Conservation (phyloP, 83 land plant species). For the Thuja plicata region DNA sequence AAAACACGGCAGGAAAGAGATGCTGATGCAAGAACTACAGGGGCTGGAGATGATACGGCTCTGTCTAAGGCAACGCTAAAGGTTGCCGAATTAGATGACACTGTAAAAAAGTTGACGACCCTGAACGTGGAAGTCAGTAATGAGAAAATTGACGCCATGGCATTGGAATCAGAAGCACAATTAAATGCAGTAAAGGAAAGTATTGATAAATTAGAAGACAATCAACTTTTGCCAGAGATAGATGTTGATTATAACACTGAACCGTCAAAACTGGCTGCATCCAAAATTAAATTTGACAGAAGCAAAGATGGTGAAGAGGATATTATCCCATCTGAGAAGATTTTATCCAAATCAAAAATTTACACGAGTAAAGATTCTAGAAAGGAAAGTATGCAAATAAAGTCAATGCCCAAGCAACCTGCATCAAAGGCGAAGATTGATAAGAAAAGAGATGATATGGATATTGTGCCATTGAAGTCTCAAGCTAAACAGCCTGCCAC, state of each 20-base stretch:
- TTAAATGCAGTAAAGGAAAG: background rate
- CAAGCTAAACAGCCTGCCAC: background rate
- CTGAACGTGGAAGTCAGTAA: background rate
- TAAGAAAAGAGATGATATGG: conserved; percentile 1
- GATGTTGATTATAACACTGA: background rate
- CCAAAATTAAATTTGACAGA: background rate
- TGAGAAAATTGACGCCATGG: background rate
- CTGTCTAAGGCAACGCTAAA: background rate
- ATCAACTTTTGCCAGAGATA: background rate
- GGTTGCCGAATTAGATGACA: background rate
- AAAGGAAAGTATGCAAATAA: background rate
- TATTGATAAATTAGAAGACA: background rate
- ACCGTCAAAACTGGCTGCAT: too few species aligned
- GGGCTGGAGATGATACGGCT: background rate
- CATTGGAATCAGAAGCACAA: background rate
- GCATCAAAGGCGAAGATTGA: background rate
- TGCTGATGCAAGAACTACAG: conserved; percentile 4
- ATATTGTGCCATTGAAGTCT: background rate
- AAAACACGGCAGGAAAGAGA: background rate
- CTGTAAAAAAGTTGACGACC: background rate
- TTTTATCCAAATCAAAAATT: background rate
- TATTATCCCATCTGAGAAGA: background rate
- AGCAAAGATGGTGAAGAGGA: background rate
- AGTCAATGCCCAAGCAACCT: background rate
- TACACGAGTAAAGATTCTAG: background rate